Conservation (phyloP, 768 basidiomycete species). For the Hygrophoropsis aurantiaca region DNA sequence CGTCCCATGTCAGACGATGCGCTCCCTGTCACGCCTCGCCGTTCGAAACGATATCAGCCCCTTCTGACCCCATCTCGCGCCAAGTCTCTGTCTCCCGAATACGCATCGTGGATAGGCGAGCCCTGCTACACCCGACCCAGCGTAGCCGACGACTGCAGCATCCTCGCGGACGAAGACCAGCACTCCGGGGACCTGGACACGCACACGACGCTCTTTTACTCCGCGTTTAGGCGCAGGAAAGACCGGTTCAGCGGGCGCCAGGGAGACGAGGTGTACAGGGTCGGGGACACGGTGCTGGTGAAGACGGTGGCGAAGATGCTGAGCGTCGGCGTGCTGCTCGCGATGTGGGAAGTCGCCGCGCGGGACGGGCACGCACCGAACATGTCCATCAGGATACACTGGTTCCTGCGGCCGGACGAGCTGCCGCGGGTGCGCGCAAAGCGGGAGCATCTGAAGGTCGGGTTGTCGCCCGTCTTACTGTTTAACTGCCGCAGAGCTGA, state of each 20-base stretch:
- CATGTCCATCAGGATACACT: conserved; percentile 66
- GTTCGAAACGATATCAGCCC: conserved; percentile 36
- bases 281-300: conserved; percentile 72
- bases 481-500: too few species aligned
- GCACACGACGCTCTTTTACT: conserved; percentile 26
- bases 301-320: conserved; percentile 45
- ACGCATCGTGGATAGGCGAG: conserved; percentile 24
- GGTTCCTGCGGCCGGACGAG: conserved; percentile 72
- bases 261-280: conserved; percentile 36
- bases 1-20: neutral
- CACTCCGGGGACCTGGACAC: conserved; percentile 18
- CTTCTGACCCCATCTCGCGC: conserved; percentile 28
- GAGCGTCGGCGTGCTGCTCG: conserved; percentile 67
- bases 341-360: conserved; percentile 59
- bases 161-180: conserved; percentile 23
- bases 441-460: conserved; percentile 59
- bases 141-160: conserved; percentile 24
- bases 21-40: conserved; percentile 29
- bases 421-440: conserved; percentile 59
- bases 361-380: conserved; percentile 32
- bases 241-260: conserved; percentile 7
- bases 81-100: conserved; percentile 25
- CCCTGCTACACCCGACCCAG: conserved; percentile 19
- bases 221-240: conserved; percentile 24
- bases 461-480: too few species aligned